These are phyloP conservation scores for Epichloe gansuensis DNA, from an alignment of 2,329 filamentous ascomycete species.

Conservation along the genomic window DNA sequence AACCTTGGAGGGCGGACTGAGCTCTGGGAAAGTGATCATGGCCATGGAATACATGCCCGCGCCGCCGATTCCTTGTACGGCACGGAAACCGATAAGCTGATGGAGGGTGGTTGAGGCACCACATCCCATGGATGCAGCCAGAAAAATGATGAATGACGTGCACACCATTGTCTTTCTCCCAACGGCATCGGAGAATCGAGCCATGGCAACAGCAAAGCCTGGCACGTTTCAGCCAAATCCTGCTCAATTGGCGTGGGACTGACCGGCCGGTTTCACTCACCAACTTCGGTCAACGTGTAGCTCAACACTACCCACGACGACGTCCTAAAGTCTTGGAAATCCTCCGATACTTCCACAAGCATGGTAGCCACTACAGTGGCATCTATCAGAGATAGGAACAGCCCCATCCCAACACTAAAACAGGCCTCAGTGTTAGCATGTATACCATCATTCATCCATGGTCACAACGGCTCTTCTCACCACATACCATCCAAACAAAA, in stretches of 20 bases:
- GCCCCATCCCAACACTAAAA: constrained; percentile 35
- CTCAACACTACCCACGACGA: constrained; percentile 44
- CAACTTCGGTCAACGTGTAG: constrained; percentile 44
- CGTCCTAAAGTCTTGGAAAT: constrained; percentile 32
- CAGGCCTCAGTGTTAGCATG: not conserved
- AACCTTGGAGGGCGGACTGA: constrained; percentile 28
- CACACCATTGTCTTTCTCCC: constrained; percentile 40
- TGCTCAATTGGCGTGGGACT: not conserved
- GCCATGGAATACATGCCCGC: constrained; percentile 35
- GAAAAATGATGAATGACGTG: constrained; percentile 40
- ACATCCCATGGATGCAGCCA: constrained; percentile 44
- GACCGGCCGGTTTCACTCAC: constrained; percentile 21
- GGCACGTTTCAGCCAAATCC: not conserved
- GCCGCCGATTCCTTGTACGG: constrained; percentile 39
- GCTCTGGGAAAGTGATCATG: constrained; percentile 42
- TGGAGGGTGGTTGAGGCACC: constrained; percentile 22
- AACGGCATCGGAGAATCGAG: constrained; percentile 40
- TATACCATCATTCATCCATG: not conserved
- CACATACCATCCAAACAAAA: constrained; percentile 9
- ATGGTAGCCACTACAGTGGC: constrained; percentile 48
- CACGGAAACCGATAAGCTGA: constrained; percentile 37
- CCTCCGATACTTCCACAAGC: constrained; percentile 39
- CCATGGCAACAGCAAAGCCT: constrained; percentile 36
- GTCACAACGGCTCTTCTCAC: not conserved
- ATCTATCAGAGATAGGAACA: constrained; percentile 46